A percentile compares a stretch with the other conserved stretches of the same genome.
These are phyloP conservation scores for Carnegiea gigantea DNA, from an alignment of 179 eudicot species.

Conservation along the genomic window DNA sequence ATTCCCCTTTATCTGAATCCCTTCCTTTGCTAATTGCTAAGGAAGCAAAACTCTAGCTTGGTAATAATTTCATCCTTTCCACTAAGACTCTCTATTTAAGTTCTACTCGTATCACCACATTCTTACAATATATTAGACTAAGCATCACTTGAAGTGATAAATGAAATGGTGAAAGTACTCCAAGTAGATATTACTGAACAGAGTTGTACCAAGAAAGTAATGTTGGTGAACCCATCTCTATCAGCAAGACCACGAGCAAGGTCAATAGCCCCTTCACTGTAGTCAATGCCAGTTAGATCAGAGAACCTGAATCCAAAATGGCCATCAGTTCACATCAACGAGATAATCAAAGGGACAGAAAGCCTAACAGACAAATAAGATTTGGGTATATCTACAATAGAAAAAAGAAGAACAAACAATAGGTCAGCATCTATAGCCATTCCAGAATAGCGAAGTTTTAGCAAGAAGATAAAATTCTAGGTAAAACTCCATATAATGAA, in stretches of 20 bases:
- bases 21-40: not conserved
- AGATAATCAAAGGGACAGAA: not conserved
- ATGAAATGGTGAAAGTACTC: not conserved
- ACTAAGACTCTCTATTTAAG: not conserved
- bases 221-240: slow-evolving; percentile 66
- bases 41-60: not conserved
- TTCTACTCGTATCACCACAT: not conserved
- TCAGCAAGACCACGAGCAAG: slow-evolving; percentile 91
- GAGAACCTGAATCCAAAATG: slow-evolving; percentile 60
- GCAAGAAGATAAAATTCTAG: not conserved
- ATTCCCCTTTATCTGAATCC: not conserved
- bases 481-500: not conserved
- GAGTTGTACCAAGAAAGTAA: slow-evolving; percentile 64
- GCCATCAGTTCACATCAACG: not conserved
- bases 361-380: not conserved
- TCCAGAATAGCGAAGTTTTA: not conserved
- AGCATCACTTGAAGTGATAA: not conserved
- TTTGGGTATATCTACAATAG: not conserved
- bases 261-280: slow-evolving; percentile 89
- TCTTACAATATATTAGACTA: not conserved
- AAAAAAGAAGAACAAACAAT: not conserved
- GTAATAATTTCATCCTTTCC: not conserved
- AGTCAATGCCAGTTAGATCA: slow-evolving; percentile 89
- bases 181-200: not conserved
- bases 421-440: not conserved